Percentiles rank a stretch among this genome's conserved stretches.
Conservation (phyloP, 2,329 filamentous ascomycete genomes). For the Acrocalymma vagum region DNA sequence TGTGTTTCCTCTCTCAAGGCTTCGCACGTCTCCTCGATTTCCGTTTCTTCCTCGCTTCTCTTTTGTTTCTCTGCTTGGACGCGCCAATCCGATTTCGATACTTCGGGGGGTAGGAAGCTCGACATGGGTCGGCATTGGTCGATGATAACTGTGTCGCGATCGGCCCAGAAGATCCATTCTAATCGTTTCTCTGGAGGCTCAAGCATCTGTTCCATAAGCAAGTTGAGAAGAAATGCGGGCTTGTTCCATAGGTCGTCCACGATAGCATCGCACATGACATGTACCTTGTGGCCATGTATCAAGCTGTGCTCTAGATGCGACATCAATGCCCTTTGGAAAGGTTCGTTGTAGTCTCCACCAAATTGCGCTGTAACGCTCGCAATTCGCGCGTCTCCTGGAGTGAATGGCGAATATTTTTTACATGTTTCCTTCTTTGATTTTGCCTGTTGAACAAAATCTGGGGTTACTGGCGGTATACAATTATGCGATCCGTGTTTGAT, state of each 20-base stretch:
- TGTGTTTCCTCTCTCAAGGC: constrained; percentile 19
- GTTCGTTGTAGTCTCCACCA: constrained; percentile 40
- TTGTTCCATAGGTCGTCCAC: constrained; percentile 57
- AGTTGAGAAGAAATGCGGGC: constrained; percentile 52
- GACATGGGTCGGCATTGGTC: constrained; percentile 53
- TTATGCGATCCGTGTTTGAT: constrained; percentile 19
- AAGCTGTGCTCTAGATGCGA: constrained; percentile 52
- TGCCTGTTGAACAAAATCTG: constrained; percentile 17
- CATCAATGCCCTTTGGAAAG: constrained; percentile 51
- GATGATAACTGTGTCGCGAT: constrained; percentile 55
- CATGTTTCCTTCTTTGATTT: constrained; percentile 21
- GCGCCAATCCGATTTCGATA: constrained; percentile 26
- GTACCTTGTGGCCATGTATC: constrained; percentile 52
- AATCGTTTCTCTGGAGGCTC: constrained; percentile 49
- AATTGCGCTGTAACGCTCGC: constrained; percentile 52
- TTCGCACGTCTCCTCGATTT: constrained; percentile 29
- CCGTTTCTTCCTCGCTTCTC: neutral
- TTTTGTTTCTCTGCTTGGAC: neutral
- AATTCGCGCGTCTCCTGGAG: constrained; percentile 26
- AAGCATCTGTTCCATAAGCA: constrained; percentile 44
- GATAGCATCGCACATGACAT: constrained; percentile 51
- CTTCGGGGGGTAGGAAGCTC: constrained; percentile 46
- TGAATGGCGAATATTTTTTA: constrained; percentile 23
- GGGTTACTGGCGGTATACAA: constrained; percentile 21
- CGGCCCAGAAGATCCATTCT: constrained; percentile 55